Conservation (phyloP, 2,329 filamentous ascomycete genomes). For the Fusarium succisae region DNA sequence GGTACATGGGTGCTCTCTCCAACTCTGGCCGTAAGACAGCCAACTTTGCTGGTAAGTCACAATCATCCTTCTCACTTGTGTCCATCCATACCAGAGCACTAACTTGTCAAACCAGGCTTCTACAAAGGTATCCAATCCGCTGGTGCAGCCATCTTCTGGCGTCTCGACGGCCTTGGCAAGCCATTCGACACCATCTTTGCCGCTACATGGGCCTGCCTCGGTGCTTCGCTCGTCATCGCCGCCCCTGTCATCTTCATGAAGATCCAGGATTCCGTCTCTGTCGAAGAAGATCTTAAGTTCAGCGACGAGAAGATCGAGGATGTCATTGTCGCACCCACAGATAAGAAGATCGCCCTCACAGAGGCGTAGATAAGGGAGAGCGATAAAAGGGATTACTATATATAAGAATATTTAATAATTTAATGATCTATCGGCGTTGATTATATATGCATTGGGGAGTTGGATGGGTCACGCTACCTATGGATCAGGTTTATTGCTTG, state of each 20-base stretch:
- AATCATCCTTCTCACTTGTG: not conserved
- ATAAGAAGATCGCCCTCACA: constrained; percentile 27
- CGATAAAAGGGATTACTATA: not conserved
- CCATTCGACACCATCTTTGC: constrained; percentile 78
- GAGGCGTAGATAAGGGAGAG: constrained; percentile 23
- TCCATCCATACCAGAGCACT: not conserved
- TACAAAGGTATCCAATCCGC: constrained; percentile 67
- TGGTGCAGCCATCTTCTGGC: constrained; percentile 44
- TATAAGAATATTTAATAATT: constrained; percentile 11
- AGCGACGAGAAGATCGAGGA: constrained; percentile 85
- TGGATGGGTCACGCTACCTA: not conserved
- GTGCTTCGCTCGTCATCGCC: constrained; percentile 76
- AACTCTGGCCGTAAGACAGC: constrained; percentile 91
- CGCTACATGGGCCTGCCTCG: constrained; percentile 76
- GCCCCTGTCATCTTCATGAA: constrained; percentile 80
- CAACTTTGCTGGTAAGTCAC: constrained; percentile 69
- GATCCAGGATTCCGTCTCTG: constrained; percentile 77
- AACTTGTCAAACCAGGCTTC: constrained; percentile 62
- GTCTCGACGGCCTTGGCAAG: constrained; percentile 39
- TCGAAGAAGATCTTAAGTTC: constrained; percentile 86
- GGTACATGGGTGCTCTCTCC: constrained; percentile 87
- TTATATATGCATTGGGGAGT: not conserved
- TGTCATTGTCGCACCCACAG: constrained; percentile 53
- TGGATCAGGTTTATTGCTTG: not conserved
- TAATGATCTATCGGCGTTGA: constrained; percentile 13